Conservation (phyloP, 2,329 filamentous ascomycete genomes). For the Botrytis galanthina region DNA sequence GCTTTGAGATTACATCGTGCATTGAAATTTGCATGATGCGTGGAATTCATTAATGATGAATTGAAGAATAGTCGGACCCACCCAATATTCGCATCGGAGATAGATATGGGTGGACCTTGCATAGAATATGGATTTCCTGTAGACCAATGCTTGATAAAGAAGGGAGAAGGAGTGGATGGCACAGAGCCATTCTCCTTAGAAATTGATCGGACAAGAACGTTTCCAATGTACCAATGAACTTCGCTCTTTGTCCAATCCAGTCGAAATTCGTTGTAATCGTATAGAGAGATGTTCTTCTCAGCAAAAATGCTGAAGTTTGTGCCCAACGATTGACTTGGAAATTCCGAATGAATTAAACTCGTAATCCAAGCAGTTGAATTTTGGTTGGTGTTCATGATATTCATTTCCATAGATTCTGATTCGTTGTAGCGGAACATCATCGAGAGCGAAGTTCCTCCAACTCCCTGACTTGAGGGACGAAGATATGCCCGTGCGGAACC, state of each 20-base stretch:
- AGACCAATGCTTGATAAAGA: slow-evolving; percentile 50
- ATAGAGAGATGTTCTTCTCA: slow-evolving; percentile 10
- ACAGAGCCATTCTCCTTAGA: slow-evolving; percentile 37
- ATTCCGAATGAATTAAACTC: slow-evolving; percentile 42
- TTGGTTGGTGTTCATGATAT: slow-evolving; percentile 47
- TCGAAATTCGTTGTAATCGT: slow-evolving; percentile 45
- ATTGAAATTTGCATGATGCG: slow-evolving; percentile 34
- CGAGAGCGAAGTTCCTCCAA: slow-evolving; percentile 45
- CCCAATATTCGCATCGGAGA: slow-evolving; percentile 44
- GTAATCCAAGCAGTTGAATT: slow-evolving; percentile 41
- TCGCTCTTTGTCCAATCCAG: slow-evolving; percentile 48
- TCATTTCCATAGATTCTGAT: slow-evolving; percentile 44
- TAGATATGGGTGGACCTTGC: slow-evolving; percentile 44
- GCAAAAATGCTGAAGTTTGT: slow-evolving; percentile 26
- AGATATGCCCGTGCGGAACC: slow-evolving; percentile 47
- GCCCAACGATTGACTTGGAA: slow-evolving; percentile 40
- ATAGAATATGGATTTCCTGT: slow-evolving; percentile 46
- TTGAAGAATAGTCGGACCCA: slow-evolving; percentile 52
- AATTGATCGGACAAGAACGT: slow-evolving; percentile 39
- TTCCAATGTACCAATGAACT: slow-evolving; percentile 45
- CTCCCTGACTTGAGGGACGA: slow-evolving; percentile 41
- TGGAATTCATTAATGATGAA: slow-evolving; percentile 43
- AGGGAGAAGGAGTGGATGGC: slow-evolving; percentile 43
- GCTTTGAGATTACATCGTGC: slow-evolving; percentile 35
- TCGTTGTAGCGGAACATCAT: slow-evolving; percentile 48